Evolutionary conservation across 306 rosid species (phyloP).

Genomic region (Lathyrus oleraceus): DNA sequence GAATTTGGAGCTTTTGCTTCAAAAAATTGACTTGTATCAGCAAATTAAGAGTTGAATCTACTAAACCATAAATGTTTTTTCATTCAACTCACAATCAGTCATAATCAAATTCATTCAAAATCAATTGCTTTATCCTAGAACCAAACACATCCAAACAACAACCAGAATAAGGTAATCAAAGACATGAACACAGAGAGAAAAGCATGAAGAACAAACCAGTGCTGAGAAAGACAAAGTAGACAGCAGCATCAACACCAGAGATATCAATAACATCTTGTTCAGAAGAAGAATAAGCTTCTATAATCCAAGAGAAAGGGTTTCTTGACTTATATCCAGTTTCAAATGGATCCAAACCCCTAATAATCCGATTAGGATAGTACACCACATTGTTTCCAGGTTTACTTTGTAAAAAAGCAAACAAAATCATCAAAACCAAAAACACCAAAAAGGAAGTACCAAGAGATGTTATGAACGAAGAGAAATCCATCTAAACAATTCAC

Average conservation of each 20-base stretch:
- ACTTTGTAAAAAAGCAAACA: constrained; percentile 59
- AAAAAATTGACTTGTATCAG: too few species aligned
- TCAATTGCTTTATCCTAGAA: neutral
- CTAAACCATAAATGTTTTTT: too few species aligned
- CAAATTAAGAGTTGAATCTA: too few species aligned
- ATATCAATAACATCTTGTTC: constrained; percentile 65
- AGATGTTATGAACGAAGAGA: constrained; percentile 77
- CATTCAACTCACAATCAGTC: too few species aligned
- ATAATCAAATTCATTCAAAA: neutral
- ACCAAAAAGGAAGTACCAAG: constrained; percentile 79
- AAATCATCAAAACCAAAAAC: constrained; percentile 64
- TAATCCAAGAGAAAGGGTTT: constrained; percentile 83
- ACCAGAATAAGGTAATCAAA: neutral
- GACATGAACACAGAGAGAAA: neutral
- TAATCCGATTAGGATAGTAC: constrained; percentile 88
- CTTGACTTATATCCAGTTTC: constrained; percentile 52
- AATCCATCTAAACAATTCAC: constrained; percentile 56
- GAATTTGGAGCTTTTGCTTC: too few species aligned
- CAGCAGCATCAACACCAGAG: constrained; percentile 96
- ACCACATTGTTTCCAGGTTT: constrained; percentile 80
- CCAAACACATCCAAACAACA: constrained; percentile 7
- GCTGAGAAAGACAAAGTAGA: constrained; percentile 76
- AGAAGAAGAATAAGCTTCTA: constrained; percentile 63
- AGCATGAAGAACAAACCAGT: constrained; percentile 53
- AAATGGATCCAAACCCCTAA: constrained; percentile 66